Percentiles rank a stretch among this genome's conserved stretches.
These are phyloP conservation scores for Oleoguttula mirabilis DNA, from an alignment of 495 filamentous ascomycete genomes.

Conservation along the genomic window DNA sequence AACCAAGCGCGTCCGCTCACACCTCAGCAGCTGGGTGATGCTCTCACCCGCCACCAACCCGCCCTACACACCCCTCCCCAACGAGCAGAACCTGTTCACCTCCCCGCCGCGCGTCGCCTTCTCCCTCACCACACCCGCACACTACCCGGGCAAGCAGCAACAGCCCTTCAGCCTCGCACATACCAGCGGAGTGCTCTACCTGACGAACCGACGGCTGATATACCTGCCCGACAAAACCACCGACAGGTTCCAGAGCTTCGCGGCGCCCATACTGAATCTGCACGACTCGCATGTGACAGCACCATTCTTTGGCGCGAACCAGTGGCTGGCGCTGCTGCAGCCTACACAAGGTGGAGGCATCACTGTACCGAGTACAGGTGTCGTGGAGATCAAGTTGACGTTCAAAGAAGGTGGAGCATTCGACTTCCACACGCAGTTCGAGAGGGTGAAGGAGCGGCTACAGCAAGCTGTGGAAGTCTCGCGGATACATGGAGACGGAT, in stretches of 20 bases:
- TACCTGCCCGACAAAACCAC: constrained; percentile 68
- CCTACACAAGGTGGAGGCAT: constrained; percentile 81
- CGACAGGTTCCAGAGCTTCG: constrained; percentile 70
- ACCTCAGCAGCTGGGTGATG: constrained; percentile 64
- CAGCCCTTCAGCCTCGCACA: constrained; percentile 47
- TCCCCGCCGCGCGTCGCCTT: constrained; percentile 62
- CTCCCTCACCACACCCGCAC: constrained; percentile 46
- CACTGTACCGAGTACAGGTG: constrained; percentile 49
- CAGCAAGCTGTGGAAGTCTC: constrained; percentile 66
- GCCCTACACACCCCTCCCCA: constrained; percentile 54
- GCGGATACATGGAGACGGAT: constrained; percentile 35
- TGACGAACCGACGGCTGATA: constrained; percentile 86
- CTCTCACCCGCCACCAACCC: constrained; percentile 40
- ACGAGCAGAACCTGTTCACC: constrained; percentile 55
- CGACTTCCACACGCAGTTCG: constrained; percentile 76
- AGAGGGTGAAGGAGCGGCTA: constrained; percentile 71
- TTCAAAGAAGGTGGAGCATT: constrained; percentile 94
- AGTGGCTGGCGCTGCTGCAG: constrained; percentile 68
- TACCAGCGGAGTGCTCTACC: constrained; percentile 52
- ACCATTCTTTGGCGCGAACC: constrained; percentile 93
- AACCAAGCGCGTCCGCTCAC: constrained; percentile 18
- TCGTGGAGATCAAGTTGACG: constrained; percentile 66
- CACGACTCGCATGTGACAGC: constrained; percentile 82
- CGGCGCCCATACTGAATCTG: constrained; percentile 71
- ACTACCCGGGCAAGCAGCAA: constrained; percentile 44